Conservation (phyloP, 164 flowering plant species). For the Platanus orientalis region DNA sequence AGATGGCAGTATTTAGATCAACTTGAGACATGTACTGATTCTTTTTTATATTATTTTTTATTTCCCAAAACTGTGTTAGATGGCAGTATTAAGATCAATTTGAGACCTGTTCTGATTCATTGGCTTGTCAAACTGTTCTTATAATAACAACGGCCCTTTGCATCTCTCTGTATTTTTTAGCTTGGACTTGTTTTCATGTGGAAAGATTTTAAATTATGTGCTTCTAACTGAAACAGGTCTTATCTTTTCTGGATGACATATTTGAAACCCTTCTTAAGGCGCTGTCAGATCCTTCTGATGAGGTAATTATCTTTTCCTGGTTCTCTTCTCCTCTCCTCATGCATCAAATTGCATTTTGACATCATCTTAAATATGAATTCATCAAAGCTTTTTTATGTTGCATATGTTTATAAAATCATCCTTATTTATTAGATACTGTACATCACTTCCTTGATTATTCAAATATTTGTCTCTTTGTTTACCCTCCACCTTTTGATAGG, state of each 20-base stretch:
- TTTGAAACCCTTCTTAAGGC: slow-evolving; percentile 75
- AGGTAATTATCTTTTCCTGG: slow-evolving; percentile 42
- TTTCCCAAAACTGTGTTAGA: too few species aligned
- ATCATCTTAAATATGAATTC: background rate
- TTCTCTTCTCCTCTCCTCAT: background rate
- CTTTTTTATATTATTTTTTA: too few species aligned
- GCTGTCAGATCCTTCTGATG: slow-evolving; percentile 87
- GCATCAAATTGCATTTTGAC: background rate
- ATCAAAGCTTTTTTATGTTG: background rate
- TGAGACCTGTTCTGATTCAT: too few species aligned
- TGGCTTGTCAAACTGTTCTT: too few species aligned
- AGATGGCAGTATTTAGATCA: too few species aligned
- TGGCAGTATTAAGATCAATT: too few species aligned
- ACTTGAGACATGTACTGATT: too few species aligned
- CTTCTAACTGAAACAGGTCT: slow-evolving; percentile 49
- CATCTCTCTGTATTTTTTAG: too few species aligned
- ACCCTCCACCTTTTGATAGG: too few species aligned
- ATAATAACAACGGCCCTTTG: too few species aligned
- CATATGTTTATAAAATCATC: background rate
- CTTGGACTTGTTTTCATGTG: background rate
- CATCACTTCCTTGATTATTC: too few species aligned
- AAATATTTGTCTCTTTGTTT: too few species aligned
- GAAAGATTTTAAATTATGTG: background rate
- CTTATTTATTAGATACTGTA: background rate
- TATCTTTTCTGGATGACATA: slow-evolving; percentile 64